phyloP scores from a whole-genome alignment of 805 yeast species.

The Starmera pachycereana region DNA sequence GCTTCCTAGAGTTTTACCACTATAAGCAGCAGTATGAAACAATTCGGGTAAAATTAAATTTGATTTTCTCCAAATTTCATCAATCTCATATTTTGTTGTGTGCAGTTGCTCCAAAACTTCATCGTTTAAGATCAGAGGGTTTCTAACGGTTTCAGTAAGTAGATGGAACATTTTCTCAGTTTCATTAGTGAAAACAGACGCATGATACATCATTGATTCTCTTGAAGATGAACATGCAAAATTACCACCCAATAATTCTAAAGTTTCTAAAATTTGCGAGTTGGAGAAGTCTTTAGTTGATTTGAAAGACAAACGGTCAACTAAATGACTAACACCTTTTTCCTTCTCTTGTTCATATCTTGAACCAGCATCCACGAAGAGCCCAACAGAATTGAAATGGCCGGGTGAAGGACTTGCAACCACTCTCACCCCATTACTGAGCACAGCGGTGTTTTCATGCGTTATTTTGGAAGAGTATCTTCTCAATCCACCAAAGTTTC shows the following conservation, averaged over 20 bases:
- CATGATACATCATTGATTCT: conserved; percentile 88
- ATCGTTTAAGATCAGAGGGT: conserved; percentile 54
- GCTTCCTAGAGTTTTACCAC: conserved; percentile 65
- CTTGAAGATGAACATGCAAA: conserved; percentile 89
- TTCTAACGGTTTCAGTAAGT: conserved; percentile 66
- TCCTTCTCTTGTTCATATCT: conserved; percentile 56
- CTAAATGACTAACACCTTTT: conserved; percentile 72
- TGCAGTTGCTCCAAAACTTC: conserved; percentile 67
- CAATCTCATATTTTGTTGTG: conserved; percentile 73
- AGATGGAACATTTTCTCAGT: conserved; percentile 69
- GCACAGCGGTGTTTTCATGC: no score
- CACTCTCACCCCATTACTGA: conserved; percentile 64
- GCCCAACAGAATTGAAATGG: conserved; percentile 84
- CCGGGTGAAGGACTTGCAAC: conserved; percentile 83
- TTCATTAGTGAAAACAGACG: conserved; percentile 84
- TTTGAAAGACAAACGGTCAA: conserved; percentile 80
- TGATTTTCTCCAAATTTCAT: conserved; percentile 73
- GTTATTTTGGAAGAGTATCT: no score
- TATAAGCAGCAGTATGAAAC: conserved; percentile 76
- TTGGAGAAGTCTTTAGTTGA: conserved; percentile 52
- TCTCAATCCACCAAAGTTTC: no score
- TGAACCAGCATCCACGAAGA: conserved; percentile 86
- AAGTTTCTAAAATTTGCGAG: conserved; percentile 58
- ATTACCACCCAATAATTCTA: conserved; percentile 84
- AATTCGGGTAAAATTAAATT: conserved; percentile 83